These are phyloP conservation scores for Piloderma croceum DNA, from an alignment of 768 basidiomycete species.

Conservation along the genomic window DNA sequence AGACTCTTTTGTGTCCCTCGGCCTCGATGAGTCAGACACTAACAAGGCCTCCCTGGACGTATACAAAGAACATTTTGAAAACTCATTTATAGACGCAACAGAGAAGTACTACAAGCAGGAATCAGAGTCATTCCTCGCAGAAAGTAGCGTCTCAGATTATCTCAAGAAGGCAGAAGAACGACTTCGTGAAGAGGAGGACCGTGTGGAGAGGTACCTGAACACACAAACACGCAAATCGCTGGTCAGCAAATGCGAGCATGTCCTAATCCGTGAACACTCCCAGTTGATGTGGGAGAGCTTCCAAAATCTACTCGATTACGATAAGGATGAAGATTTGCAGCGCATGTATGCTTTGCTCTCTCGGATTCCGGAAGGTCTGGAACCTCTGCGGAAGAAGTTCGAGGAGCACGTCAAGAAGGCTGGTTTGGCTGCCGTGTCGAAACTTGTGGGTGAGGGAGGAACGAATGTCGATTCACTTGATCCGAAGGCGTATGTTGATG, in stretches of 20 bases:
- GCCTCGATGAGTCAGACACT: constrained; percentile 86
- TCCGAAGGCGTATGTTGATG: constrained; percentile 92
- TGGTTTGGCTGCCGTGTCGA: constrained; percentile 76
- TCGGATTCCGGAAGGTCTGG: constrained; percentile 84
- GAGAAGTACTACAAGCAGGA: constrained; percentile 90
- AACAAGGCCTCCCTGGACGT: constrained; percentile 91
- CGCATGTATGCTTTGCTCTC: constrained; percentile 92
- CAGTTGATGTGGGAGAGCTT: constrained; percentile 90
- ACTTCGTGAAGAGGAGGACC: constrained; percentile 88
- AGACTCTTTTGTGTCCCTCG: constrained; percentile 91
- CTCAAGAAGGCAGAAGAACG: constrained; percentile 92
- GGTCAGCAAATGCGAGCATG: constrained; percentile 81
- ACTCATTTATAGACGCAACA: constrained; percentile 82
- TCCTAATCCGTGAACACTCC: constrained; percentile 83
- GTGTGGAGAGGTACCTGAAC: constrained; percentile 91
- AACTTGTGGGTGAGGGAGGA: constrained; percentile 51
- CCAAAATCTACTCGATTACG: constrained; percentile 82
- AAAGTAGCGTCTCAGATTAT: constrained; percentile 90
- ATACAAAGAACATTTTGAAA: constrained; percentile 88
- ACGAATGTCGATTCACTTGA: constrained; percentile 61
- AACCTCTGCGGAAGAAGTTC: constrained; percentile 86
- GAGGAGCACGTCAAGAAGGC: constrained; percentile 94
- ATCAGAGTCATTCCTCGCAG: constrained; percentile 82
- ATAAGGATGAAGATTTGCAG: constrained; percentile 91
- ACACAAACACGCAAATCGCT: constrained; percentile 80